Conservation (phyloP, 164 flowering plant species). For the Brasenia schreberi region DNA sequence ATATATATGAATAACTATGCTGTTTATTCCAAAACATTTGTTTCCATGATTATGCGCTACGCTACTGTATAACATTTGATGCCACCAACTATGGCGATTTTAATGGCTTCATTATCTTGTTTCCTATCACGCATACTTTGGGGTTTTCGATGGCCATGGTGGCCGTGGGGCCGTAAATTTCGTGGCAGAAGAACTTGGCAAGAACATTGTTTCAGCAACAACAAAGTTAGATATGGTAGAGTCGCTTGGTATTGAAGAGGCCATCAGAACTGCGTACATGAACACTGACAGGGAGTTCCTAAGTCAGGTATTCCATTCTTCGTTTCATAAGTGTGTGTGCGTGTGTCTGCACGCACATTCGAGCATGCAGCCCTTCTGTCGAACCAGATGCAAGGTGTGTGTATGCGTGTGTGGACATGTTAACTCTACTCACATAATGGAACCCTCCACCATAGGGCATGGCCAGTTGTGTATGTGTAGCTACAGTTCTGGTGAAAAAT, state of each 20-base stretch:
- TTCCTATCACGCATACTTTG: constrained; percentile 25
- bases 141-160: constrained; percentile 49
- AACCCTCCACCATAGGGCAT: no score
- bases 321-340: neutral
- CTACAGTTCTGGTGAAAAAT: constrained; percentile 27
- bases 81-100: no score
- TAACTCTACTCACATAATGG: no score
- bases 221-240: constrained; percentile 1
- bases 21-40: no score
- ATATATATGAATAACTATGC: no score
- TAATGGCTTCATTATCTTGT: no score
- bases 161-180: constrained; percentile 41
- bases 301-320: constrained; percentile 16
- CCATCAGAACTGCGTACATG: constrained; percentile 23
- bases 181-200: constrained; percentile 33
- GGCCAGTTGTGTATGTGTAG: constrained; percentile 39
- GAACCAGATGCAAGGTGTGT: neutral
- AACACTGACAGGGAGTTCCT: constrained; percentile 36
- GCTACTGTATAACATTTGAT: no score
- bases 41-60: no score
- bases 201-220: constrained; percentile 23
- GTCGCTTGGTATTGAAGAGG: constrained; percentile 14
- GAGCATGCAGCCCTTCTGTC: neutral
- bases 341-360: neutral
- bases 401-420: neutral